These are phyloP conservation scores for Isatis tinctoria DNA, from an alignment of 345 rosid species.

Conservation along the genomic window DNA sequence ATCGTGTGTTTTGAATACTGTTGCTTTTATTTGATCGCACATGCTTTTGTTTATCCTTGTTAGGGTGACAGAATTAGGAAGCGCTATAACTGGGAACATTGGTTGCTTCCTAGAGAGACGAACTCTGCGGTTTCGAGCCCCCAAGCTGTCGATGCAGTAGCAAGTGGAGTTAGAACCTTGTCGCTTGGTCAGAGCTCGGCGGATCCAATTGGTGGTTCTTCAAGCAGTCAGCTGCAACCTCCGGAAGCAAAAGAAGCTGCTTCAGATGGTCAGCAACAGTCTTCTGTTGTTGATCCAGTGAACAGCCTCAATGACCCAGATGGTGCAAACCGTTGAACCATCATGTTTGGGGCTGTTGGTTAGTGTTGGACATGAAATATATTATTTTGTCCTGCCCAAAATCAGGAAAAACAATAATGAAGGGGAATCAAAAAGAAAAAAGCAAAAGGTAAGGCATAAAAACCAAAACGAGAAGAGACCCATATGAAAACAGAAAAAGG, in stretches of 20 bases:
- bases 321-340: slow-evolving; percentile 29
- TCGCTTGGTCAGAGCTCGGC: slow-evolving; percentile 8
- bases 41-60: slow-evolving; percentile 6
- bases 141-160: slow-evolving; percentile 12
- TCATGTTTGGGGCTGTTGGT: slow-evolving; percentile 21
- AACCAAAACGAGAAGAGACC: slow-evolving; percentile 19
- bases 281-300: background rate
- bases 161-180: slow-evolving; percentile 16
- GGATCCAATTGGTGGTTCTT: slow-evolving; percentile 13
- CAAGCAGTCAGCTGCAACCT: slow-evolving; percentile 23
- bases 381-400: slow-evolving; percentile 29
- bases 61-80: slow-evolving; percentile 78
- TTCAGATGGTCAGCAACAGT: slow-evolving; percentile 17
- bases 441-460: slow-evolving; percentile 12
- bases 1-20: background rate
- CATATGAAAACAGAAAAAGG: background rate
- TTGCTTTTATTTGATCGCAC: background rate
- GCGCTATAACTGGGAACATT: slow-evolving; percentile 58
- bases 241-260: background rate
- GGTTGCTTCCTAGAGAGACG: slow-evolving; percentile 33
- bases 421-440: background rate
- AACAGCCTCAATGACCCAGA: slow-evolving; percentile 14
- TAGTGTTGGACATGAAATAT: slow-evolving; percentile 15
- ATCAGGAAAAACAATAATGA: slow-evolving; percentile 30
- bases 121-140: slow-evolving; percentile 5